Evolutionary conservation across 2,329 filamentous ascomycete species (phyloP), one percentile per base, ranked within the genome.

Genomic region (Penicillium griseofulvum): DNA sequence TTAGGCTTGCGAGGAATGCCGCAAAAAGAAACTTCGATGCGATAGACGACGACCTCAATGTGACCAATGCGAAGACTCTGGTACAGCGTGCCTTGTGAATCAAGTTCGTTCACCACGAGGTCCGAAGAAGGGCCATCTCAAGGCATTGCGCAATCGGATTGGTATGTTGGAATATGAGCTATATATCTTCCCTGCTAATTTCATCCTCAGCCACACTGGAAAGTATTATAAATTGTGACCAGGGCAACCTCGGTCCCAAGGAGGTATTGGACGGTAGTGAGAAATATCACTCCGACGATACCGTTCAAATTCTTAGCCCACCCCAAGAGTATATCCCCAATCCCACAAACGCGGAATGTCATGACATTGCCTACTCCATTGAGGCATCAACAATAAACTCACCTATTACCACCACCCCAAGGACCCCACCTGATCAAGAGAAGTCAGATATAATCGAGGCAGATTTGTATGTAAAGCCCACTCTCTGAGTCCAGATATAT

Each of bases 1-100:
- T 10, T 22, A 55, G 52, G 67, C 67, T 5, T 70, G 67, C 28
- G 67, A 70, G 38, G 66, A 70, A 52, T 70, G 67, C 45, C 67
- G 67, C 17, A 60, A 64, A 39, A 65, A 66, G 14, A 70, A 70
- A 41, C 60, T 66, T 12, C 63, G 67, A 37, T 70, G 67, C 44
- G 66, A 70, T 53, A 58, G 67, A 5, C 54, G 57, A 31, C 60
- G 58, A 11, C 66, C 67, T 14, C 61, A 66, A 43, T 70, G 67
- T 37, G 59, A 66, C 45, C 62, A 64, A 10, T 70, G 67, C 10
- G 62, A 59, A 22, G 68, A 69, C 44, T 60, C 66, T 3, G 68
- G 68, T 0, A 60, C 64, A 16, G 59, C 64, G 8, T 71, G 68
- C 52, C 64, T 63, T 26, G 63, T 68, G 2, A 68, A 63, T 17